A percentile compares a stretch with the other conserved stretches of the same genome.
These are phyloP conservation scores for Mallotus nudiflorus DNA, from an alignment of 345 rosid genomes.

Conservation along the genomic window DNA sequence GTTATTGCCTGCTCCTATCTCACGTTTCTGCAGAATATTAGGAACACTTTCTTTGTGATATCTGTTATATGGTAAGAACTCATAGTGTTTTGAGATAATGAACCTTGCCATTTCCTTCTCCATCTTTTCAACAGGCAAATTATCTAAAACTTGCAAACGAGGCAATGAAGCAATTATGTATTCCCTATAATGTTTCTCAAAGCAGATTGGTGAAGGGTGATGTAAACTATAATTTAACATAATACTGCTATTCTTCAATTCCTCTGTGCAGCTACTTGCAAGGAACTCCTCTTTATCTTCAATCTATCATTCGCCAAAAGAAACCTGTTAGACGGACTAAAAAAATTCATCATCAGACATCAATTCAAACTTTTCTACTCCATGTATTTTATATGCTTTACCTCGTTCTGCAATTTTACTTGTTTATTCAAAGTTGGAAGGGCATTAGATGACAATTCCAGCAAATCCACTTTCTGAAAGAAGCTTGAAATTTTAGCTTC, in stretches of 20 bases:
- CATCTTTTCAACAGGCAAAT: constrained; percentile 30
- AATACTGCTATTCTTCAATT: constrained; percentile 8
- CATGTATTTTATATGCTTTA: constrained; percentile 8
- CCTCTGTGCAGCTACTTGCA: constrained; percentile 15
- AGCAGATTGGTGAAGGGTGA: constrained; percentile 57
- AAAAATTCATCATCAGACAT: constrained; percentile 15
- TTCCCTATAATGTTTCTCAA: constrained; percentile 54
- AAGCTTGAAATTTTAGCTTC: constrained; percentile 23
- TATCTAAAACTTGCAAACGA: constrained; percentile 46
- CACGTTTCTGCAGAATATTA: constrained; percentile 45
- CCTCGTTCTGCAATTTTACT: constrained; percentile 13
- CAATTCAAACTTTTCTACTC: constrained; percentile 10
- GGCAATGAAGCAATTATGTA: constrained; percentile 50
- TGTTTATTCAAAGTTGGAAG: constrained; percentile 11
- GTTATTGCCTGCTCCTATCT: constrained; percentile 35
- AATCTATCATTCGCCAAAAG: constrained; percentile 30
- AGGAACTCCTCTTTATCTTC: constrained; percentile 11
- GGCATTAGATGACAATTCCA: constrained; percentile 10
- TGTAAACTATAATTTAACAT: constrained; percentile 35
- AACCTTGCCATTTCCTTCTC: constrained; percentile 44
- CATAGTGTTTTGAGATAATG: constrained; percentile 39
- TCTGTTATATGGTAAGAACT: constrained; percentile 44
- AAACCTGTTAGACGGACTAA: constrained; percentile 26
- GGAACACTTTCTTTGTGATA: constrained; percentile 39
- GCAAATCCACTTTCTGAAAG: constrained; percentile 16